These are phyloP conservation scores for Pichia rugopelliculosa DNA, from an alignment of 805 yeast genomes.

Conservation along the genomic window DNA sequence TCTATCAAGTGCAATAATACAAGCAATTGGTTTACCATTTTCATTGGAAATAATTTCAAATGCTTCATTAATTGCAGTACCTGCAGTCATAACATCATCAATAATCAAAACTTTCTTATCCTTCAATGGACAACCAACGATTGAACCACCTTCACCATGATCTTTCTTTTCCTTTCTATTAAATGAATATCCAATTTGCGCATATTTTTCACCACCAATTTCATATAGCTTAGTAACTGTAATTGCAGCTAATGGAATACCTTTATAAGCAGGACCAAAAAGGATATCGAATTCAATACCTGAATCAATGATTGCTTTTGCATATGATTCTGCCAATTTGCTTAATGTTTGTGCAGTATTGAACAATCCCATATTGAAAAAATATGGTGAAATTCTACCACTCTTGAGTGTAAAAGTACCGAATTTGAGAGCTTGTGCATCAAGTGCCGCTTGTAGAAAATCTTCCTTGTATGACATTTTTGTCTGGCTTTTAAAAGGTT, in stretches of 20 bases:
- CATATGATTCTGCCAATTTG: constrained; percentile 82
- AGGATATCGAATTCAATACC: constrained; percentile 82
- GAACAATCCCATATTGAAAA: constrained; percentile 90
- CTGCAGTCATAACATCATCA: constrained; percentile 98
- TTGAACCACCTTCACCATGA: constrained; percentile 96
- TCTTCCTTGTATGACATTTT: constrained; percentile 22
- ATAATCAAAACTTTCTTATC: constrained; percentile 75
- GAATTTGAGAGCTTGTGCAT: constrained; percentile 74
- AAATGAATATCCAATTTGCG: constrained; percentile 77
- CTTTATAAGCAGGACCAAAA: constrained; percentile 98
- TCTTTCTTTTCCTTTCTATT: constrained; percentile 95
- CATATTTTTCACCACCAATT: constrained; percentile 72
- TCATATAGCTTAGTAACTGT: constrained; percentile 91
- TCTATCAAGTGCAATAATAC: constrained; percentile 89
- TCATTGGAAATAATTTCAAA: constrained; percentile 65
- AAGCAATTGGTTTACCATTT: constrained; percentile 71
- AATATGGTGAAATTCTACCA: constrained; percentile 92
- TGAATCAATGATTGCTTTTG: constrained; percentile 74
- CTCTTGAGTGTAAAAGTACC: constrained; percentile 87
- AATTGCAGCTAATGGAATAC: constrained; percentile 90
- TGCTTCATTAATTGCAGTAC: constrained; percentile 96
- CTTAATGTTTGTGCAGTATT: constrained; percentile 71
- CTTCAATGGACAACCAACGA: constrained; percentile 75
- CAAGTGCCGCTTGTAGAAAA: constrained; percentile 77
- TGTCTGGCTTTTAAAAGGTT: not conserved